Evolutionary conservation across 805 yeast species (phyloP), one percentile per base, ranked within the genome.

Genomic region (Teunomyces gatunensis): DNA sequence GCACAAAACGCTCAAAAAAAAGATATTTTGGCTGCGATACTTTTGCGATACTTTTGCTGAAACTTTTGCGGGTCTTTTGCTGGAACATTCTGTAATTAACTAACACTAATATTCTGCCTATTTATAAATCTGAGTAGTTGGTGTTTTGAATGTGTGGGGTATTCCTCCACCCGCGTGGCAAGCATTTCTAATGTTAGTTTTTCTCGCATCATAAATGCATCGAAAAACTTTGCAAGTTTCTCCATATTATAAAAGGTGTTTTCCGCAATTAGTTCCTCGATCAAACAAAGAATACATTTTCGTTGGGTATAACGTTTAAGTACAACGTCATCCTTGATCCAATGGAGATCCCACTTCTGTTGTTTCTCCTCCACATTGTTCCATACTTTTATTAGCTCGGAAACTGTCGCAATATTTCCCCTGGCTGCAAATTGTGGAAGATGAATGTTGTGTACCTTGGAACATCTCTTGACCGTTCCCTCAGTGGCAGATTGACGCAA

Each of bases 351-450:
- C 45, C 45, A 43, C 11, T 11, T 23, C 12, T 33, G 39, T 10
- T 30, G 15, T 15, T 25, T 43, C 17, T 43, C 40, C 9, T 33
- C 39, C 13, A 21, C 30, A 11, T 9, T 21, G 9, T n/a, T 21
- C 45, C 40, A 43, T 11, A 15, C 40, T 9, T 43, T 23, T 7
- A 43, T 23, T 11, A 43, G 17, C 21, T 43, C 40, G n/a, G 37
- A 21, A 11, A 43, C 39, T 2, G 45, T 43, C 11, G 45, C 10
- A 5, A 43, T 43, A 13, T 32, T 20, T 9, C 39, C 39, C 12
- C 23, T 43, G 6, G 33, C 25, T 13, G 21, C 39, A 25, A 43
- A 27, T 33, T 43, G 20, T 6, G 39, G 39, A 12, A 33, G 18
- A 5, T 29, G 32, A 2, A 33, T 23, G 11, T 30, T 34, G 21